Percentiles rank a stretch among this genome's conserved stretches.
These are phyloP conservation scores for Penicillium psychrosexuale DNA, from an alignment of 2,329 filamentous ascomycete species.

Conservation along the genomic window DNA sequence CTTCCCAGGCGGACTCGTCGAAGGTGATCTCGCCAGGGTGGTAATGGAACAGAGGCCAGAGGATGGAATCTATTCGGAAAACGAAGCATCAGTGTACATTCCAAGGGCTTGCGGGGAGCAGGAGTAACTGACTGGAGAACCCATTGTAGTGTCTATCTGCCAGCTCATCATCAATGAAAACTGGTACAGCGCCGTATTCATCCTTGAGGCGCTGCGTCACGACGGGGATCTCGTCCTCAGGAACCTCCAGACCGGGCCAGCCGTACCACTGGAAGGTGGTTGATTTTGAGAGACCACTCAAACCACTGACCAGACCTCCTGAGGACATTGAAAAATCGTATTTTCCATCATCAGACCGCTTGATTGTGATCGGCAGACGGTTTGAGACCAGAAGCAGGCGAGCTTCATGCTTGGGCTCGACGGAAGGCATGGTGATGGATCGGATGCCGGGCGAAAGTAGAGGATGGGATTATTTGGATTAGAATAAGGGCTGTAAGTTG, in stretches of 20 bases:
- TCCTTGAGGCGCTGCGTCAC: conserved; percentile 78
- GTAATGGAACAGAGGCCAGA: conserved; percentile 98
- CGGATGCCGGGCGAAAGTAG: not conserved
- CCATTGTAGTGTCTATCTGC: conserved; percentile 97
- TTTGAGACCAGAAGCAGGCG: conserved; percentile 85
- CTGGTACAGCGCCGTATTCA: conserved; percentile 83
- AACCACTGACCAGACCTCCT: conserved; percentile 86
- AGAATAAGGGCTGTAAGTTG: not conserved
- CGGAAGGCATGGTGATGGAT: conserved; percentile 33
- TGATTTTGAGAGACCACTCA: conserved; percentile 86
- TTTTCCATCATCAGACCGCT: conserved; percentile 83
- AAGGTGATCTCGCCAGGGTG: conserved; percentile 98
- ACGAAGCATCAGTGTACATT: conserved; percentile 11
- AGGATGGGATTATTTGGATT: not conserved
- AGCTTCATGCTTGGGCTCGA: conserved; percentile 35
- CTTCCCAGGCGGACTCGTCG: conserved; percentile 89
- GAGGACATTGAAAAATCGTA: conserved; percentile 97
- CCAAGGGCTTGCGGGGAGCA: not conserved
- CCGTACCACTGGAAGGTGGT: conserved; percentile 98
- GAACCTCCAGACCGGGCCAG: conserved; percentile 91
- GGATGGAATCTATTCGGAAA: conserved; percentile 70
- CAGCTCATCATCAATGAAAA: conserved; percentile 90
- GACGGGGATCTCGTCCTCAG: conserved; percentile 71
- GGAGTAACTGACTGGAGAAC: conserved; percentile 72
- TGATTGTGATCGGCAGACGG: conserved; percentile 93